These are phyloP conservation scores for Mycena chlorophos DNA, from an alignment of 768 basidiomycete species.

Conservation along the genomic window DNA sequence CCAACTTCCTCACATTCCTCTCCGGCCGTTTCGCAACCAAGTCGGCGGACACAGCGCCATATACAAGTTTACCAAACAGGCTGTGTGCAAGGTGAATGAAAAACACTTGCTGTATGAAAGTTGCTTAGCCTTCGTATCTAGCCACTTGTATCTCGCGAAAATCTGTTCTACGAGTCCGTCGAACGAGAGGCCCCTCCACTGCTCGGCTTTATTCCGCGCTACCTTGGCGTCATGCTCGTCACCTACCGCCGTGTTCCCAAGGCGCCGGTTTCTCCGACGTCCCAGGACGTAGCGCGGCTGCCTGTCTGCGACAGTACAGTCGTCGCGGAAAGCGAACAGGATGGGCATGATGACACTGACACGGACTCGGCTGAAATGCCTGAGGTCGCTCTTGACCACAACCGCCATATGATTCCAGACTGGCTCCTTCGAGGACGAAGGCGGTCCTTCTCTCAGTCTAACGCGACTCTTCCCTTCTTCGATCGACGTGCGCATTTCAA, in stretches of 20 bases:
- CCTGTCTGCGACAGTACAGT: constrained; percentile 28
- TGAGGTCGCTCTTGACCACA: constrained; percentile 87
- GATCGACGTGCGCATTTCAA: constrained; percentile 41
- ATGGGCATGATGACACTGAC: constrained; percentile 39
- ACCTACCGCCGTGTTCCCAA: constrained; percentile 83
- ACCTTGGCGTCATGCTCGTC: constrained; percentile 97
- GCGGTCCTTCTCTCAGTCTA: constrained; percentile 53
- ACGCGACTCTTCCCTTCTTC: constrained; percentile 33
- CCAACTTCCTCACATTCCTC: constrained; percentile 81
- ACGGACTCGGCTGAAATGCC: constrained; percentile 84
- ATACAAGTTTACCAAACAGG: constrained; percentile 96
- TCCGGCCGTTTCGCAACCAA: constrained; percentile 95
- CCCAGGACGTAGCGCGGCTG: constrained; percentile 20
- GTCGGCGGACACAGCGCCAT: constrained; percentile 97
- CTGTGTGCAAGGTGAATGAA: constrained; percentile 87
- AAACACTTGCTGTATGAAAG: constrained; percentile 6
- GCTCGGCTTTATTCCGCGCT: constrained; percentile 93
- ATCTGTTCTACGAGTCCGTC: constrained; percentile 96
- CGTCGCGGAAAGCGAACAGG: constrained; percentile 28
- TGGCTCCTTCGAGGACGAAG: constrained; percentile 73
- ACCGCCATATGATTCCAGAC: constrained; percentile 95
- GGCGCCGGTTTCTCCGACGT: constrained; percentile 27
- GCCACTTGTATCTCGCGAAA: constrained; percentile 96
- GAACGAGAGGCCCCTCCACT: constrained; percentile 92
- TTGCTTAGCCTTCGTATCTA: constrained; percentile 35